Evolutionary conservation across 140 eudicot genomes (phyloP).

Genomic region (Artemisia princeps): DNA sequence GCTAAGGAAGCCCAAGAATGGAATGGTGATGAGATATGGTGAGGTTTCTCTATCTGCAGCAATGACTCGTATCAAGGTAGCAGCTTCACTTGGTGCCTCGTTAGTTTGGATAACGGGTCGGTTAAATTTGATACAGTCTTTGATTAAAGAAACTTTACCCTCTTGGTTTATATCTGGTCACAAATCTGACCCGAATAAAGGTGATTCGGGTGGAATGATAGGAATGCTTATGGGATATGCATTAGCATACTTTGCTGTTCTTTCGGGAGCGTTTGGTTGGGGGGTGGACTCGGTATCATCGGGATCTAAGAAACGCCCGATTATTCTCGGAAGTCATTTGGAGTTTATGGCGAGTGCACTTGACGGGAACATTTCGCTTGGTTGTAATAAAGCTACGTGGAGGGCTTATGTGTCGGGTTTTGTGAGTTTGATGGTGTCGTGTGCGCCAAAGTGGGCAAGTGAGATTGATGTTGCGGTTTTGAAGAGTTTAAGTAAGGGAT

Average conservation of each 20-base stretch:
- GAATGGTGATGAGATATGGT: slow-evolving; percentile 43
- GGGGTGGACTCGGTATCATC: slow-evolving; percentile 52
- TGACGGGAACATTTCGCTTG: slow-evolving; percentile 80
- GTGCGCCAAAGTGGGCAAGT: slow-evolving; percentile 62
- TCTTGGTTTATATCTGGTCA: slow-evolving; percentile 73
- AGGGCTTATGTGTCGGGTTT: slow-evolving; percentile 71
- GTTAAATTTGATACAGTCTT: slow-evolving; percentile 42
- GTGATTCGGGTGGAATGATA: slow-evolving; percentile 53
- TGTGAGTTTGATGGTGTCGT: slow-evolving; percentile 70
- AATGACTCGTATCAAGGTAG: slow-evolving; percentile 70
- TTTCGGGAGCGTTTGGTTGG: slow-evolving; percentile 70
- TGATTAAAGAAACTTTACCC: slow-evolving; percentile 73
- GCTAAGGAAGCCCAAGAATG: slow-evolving; percentile 43
- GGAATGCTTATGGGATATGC: slow-evolving; percentile 75
- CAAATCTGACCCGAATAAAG: slow-evolving; percentile 30
- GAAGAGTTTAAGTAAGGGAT: slow-evolving; percentile 68
- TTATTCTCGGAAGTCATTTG: slow-evolving; percentile 47
- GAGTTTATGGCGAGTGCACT: slow-evolving; percentile 69
- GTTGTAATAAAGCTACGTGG: slow-evolving; percentile 82
- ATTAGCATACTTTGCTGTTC: slow-evolving; percentile 67
- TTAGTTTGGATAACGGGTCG: slow-evolving; percentile 88
- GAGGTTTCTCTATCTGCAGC: slow-evolving; percentile 79
- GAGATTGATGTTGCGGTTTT: slow-evolving; percentile 61
- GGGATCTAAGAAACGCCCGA: slow-evolving; percentile 41
- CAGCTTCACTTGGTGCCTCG: slow-evolving; percentile 76